These are phyloP conservation scores for Tetracentron sinense DNA, from an alignment of 164 flowering plant genomes.

Conservation along the genomic window DNA sequence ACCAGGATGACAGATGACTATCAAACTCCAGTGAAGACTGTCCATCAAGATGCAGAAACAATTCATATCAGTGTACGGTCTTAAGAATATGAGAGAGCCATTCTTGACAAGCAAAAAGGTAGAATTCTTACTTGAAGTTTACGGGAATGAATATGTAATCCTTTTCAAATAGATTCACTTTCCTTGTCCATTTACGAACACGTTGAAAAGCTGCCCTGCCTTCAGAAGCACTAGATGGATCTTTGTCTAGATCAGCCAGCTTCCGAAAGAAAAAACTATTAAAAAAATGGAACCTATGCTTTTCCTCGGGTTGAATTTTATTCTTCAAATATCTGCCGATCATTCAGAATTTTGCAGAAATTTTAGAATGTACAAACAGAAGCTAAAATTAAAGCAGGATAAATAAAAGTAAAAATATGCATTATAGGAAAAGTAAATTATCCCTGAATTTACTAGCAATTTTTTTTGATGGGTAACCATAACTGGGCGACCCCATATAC, in stretches of 20 bases:
- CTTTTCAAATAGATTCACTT: conserved; percentile 83
- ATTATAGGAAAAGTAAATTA: no score
- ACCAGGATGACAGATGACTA: conserved; percentile 89
- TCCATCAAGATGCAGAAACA: conserved; percentile 15
- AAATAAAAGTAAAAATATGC: no score
- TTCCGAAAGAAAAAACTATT: conserved; percentile 96
- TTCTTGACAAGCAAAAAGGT: conserved; percentile 4
- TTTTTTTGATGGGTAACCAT: no score
- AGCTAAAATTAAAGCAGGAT: background rate
- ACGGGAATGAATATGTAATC: conserved; percentile 90
- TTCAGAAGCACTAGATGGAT: conserved; percentile 67
- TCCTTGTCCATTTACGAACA: conserved; percentile 96
- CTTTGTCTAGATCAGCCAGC: conserved; percentile 84
- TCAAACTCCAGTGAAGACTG: conserved; percentile 96
- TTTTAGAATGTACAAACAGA: background rate
- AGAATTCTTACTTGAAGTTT: conserved; percentile 72
- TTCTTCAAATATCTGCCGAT: conserved; percentile 72
- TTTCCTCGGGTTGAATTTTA: conserved; percentile 48
- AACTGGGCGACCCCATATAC: no score
- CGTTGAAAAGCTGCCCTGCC: conserved; percentile 90
- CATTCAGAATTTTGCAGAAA: conserved; percentile 1
- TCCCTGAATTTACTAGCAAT: no score
- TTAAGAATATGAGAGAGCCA: background rate
- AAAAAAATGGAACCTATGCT: conserved; percentile 68
- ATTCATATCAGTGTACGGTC: conserved; percentile 8